Conservation (phyloP, 129 eudicot genomes). For the Daucus carota region DH1_v3.0 NC_030386.2:26532001-26532500, state of each 20-base stretch:
- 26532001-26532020: constrained; percentile 65
- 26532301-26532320: not conserved
- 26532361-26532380: not conserved
- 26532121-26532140: not conserved
- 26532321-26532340: not conserved
- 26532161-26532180: not conserved
- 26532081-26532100: constrained; percentile 78
- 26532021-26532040: constrained; percentile 75
- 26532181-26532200: not conserved
- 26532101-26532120: constrained; percentile 7
- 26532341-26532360: not conserved
- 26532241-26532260: constrained; percentile 91
- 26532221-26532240: constrained; percentile 97
- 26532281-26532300: constrained; percentile 30
- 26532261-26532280: constrained; percentile 81
- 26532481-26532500: constrained; percentile 70
- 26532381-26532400: too few relatives aligned
- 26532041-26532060: constrained; percentile 55
- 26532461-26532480: constrained; percentile 78
- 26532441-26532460: constrained; percentile 57
- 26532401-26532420: not conserved
- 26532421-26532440: constrained; percentile 83
- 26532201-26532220: constrained; percentile 64
- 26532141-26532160: not conserved
- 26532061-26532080: constrained; percentile 93